Conservation (phyloP, 2,329 filamentous ascomycete genomes). For the Exophiala viscosa region DNA sequence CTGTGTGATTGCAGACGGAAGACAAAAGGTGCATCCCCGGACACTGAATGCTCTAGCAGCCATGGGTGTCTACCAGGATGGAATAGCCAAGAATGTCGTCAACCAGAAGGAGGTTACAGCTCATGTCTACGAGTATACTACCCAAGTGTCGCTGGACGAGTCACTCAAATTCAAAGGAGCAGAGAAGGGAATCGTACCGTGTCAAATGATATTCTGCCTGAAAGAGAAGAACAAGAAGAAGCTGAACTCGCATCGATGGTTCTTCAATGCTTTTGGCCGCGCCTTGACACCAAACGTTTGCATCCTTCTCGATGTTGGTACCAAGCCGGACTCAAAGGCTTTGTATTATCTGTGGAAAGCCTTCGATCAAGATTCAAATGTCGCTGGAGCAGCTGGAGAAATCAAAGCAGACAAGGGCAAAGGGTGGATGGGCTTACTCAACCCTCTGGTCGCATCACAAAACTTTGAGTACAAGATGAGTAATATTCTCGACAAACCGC, state of each 20-base stretch:
- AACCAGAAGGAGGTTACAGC: constrained; percentile 93
- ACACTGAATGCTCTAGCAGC: constrained; percentile 92
- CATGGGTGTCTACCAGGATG: constrained; percentile 96
- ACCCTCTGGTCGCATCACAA: constrained; percentile 91
- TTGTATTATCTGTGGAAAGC: constrained; percentile 99
- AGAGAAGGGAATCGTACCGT: constrained; percentile 97
- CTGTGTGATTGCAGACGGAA: constrained; percentile 90
- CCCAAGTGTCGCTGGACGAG: constrained; percentile 90
- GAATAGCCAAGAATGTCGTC: constrained; percentile 97
- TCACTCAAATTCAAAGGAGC: constrained; percentile 98
- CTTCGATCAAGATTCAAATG: constrained; percentile 95
- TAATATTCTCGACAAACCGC: constrained; percentile 94
- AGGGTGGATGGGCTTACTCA: constrained; percentile 75
- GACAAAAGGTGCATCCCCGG: constrained; percentile 86
- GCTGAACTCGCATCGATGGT: constrained; percentile 97
- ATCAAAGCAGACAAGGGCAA: constrained; percentile 96
- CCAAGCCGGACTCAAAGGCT: constrained; percentile 79
- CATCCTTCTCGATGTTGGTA: constrained; percentile 94
- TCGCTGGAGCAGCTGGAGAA: constrained; percentile 93
- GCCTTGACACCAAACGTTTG: constrained; percentile 94
- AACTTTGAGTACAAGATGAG: constrained; percentile 99
- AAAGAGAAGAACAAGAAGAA: constrained; percentile 98
- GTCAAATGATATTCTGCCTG: constrained; percentile 96
- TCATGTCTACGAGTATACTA: constrained; percentile 98
- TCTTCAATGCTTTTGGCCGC: constrained; percentile 95